Conservation (phyloP, 2,329 filamentous ascomycete genomes). For the Alternaria gansuensis region DNA sequence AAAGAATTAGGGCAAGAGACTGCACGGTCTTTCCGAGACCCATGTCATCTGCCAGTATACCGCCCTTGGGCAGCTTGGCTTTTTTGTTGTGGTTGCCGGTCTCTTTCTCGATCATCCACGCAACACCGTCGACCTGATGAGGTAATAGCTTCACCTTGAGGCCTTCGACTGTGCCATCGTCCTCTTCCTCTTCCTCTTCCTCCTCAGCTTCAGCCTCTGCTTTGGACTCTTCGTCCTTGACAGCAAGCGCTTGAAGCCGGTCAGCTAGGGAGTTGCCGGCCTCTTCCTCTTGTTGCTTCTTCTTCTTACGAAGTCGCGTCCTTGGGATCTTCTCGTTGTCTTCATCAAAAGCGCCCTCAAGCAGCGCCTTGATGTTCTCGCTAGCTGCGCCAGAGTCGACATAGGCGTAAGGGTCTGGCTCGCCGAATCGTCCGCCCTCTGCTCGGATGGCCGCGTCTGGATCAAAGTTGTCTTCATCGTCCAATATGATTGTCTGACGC, state of each 20-base stretch:
- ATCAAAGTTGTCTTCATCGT: conserved; percentile 58
- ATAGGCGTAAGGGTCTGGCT: conserved; percentile 66
- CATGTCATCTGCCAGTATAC: conserved; percentile 97
- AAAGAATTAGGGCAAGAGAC: conserved; percentile 86
- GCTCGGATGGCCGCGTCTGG: conserved; percentile 58
- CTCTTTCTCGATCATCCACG: conserved; percentile 95
- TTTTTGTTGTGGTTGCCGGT: conserved; percentile 84
- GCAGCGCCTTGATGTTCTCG: conserved; percentile 80
- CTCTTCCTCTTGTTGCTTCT: conserved; percentile 50
- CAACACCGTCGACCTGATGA: conserved; percentile 91
- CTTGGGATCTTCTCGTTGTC: conserved; percentile 67
- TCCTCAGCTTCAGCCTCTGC: conserved; percentile 52
- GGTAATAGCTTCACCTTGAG: conserved; percentile 88
- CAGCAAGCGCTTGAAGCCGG: conserved; percentile 56
- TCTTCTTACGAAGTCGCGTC: conserved; percentile 57
- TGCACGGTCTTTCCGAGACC: conserved; percentile 96
- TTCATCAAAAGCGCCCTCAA: conserved; percentile 82
- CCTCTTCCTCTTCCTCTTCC: conserved; percentile 59
- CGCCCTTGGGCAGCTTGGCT: conserved; percentile 81
- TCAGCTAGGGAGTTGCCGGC: conserved; percentile 51
- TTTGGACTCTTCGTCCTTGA: conserved; percentile 61
- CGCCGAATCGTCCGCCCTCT: conserved; percentile 61
- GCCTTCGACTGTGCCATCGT: conserved; percentile 75
- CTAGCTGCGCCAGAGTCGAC: conserved; percentile 76
- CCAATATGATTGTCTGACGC: conserved; percentile 54